Base-by-base conservation (phyloP, 1,139 yeast species). In the Suzukiozyma palmioleophila region DNA sequence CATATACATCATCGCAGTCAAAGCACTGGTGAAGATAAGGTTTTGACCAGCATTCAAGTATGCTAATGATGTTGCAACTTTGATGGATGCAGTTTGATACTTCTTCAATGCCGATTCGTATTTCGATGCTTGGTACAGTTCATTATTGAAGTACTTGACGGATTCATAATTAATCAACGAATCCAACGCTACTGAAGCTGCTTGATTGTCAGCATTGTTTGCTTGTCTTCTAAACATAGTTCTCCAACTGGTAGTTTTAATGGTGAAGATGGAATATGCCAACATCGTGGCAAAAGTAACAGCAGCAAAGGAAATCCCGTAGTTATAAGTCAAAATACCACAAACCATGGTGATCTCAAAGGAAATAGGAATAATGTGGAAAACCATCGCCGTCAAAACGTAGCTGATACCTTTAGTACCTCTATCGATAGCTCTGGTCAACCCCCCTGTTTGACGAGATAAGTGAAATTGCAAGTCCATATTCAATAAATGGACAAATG, bases 1-100 rank as follows among this genome's bases (percentile, higher is more conserved):
- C 96, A 92, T 83, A 59, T 86, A 92, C 98, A 92, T 94, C 95
- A 94, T 92, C 2, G 84, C 89, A 1, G 98, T 92, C 49, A 94
- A 69, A 1, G 98, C 97, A 30, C 86, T 64, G 0, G 97, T 86
- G 62, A 94, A 92, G 25, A 92, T 92, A 40, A 89, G 57, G 58
- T 87, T 90, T 62, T 92, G 99, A 3, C 98, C 98, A 0, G 95
- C 75, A 52, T 92, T 92, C 47, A 92, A 71, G 54, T 77, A 89
- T 14, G 97, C 95, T 47, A 92, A 69, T 0, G 97, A 90, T 2
- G 96, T 89, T 3, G 96, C 96, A 18, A 90, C 92, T 54, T 87
- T 86, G 50, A 89, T 84, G 28, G 87, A 81, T 1, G 95, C 84
- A 51, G 82, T 78, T 56, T 87, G 94, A 57, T 90, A 90, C 25